A percentile compares a stretch with the other conserved stretches of the same genome.
Conservation (phyloP, 2,329 filamentous ascomycete genomes). For the Knufia petricola region DNA sequence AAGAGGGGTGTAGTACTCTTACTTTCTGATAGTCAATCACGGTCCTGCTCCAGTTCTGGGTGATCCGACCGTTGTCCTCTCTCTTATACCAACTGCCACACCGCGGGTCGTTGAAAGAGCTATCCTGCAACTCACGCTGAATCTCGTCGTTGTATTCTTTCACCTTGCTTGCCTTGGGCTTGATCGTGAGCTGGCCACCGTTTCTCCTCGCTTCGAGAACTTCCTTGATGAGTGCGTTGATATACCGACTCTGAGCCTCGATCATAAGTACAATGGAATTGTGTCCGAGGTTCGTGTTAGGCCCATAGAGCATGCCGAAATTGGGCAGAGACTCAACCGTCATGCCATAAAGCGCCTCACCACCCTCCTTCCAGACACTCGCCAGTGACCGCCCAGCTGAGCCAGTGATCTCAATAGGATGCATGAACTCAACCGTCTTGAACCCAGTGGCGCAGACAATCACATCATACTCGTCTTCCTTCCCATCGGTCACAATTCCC, state of each 20-base stretch:
- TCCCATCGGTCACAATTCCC: slow-evolving; percentile 39
- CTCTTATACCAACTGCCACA: slow-evolving; percentile 51
- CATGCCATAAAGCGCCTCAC: slow-evolving; percentile 43
- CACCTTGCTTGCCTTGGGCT: slow-evolving; percentile 30
- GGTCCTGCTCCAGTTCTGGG: slow-evolving; percentile 48
- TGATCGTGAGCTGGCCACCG: slow-evolving; percentile 35
- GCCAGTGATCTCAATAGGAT: slow-evolving; percentile 46
- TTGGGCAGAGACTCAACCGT: slow-evolving; percentile 44
- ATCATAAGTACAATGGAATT: slow-evolving; percentile 55
- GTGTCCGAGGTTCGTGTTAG: slow-evolving; percentile 48
- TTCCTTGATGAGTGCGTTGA: slow-evolving; percentile 41
- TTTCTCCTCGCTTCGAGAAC: slow-evolving; percentile 38
- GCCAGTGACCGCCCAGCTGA: slow-evolving; percentile 33
- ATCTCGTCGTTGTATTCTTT: slow-evolving; percentile 18
- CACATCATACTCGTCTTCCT: slow-evolving; percentile 43
- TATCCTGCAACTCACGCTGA: slow-evolving; percentile 30
- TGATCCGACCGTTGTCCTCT: slow-evolving; percentile 41
- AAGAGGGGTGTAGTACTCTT: not conserved
- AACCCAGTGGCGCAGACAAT: slow-evolving; percentile 53
- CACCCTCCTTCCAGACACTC: slow-evolving; percentile 47
- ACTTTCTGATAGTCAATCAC: slow-evolving; percentile 47
- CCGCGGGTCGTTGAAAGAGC: slow-evolving; percentile 44
- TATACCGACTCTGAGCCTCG: slow-evolving; percentile 47
- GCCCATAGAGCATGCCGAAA: slow-evolving; percentile 50
- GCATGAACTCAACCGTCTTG: slow-evolving; percentile 49